Base-by-base conservation (phyloP, 305 asterid species). In the Fraxinus sp. region DNA sequence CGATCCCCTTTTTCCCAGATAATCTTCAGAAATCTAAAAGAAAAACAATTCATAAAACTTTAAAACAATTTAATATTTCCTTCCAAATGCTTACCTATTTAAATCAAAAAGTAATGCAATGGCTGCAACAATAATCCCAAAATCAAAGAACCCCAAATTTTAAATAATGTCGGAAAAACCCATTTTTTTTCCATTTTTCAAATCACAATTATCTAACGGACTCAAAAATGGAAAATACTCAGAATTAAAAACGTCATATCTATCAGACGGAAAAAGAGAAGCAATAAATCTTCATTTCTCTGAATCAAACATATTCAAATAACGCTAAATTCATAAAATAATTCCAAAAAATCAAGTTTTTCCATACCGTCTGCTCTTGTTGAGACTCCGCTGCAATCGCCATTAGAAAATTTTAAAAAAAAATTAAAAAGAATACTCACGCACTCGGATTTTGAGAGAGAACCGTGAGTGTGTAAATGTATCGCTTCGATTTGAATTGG, bases 381-480 rank as follows among this genome's bases (percentile, higher is more conserved):
- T 85, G 92, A 84, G 89, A 80, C 87, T 91, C 97, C 52, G 81
- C 78, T 68, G 90, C 94, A 86, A 90, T 91, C 93, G 88, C 93
- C 97, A 94, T 94, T 70, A 64, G 39, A 79, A 18, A 76, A 72
- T 80, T 0, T 30, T 80, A 0, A 2, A 2, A 30, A 44, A 44
- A 44, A 0, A 11, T 4, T 33, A 4, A 33, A 4, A 46, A 13
- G 13, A 3, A 11, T 0, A 46, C 88, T 32, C 85, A 79, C 87
- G 78, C 88, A 80, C 86, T 82, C 73, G 44, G 52, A 82, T 82
- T 84, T 20, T 73, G 79, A 70, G 81, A 20, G 73, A 77, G 44
- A 78, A 75, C 0, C 70, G 78, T 77, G 81, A 75, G 11, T 13
- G 83, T 35, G 57, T 26, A 66, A 74, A 24, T 39, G 77, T 7